phyloP scores from a whole-genome alignment of 2,329 filamentous ascomycete genomes.

The Alternaria hordeiaustralica region DNA sequence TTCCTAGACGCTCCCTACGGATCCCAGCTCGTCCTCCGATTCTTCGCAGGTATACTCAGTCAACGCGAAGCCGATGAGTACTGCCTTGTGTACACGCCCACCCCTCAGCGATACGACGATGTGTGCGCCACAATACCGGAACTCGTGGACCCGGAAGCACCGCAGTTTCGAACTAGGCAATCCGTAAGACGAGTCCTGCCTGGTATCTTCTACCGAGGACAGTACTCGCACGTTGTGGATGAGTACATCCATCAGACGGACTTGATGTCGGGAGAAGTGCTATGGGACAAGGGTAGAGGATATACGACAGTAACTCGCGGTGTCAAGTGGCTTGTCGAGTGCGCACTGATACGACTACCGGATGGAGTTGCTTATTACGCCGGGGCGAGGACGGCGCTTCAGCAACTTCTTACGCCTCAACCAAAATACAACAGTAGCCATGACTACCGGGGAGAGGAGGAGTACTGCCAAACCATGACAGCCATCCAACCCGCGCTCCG shows the following conservation, averaged over 20 bases:
- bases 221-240: not conserved
- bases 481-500: not conserved
- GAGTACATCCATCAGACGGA: not conserved
- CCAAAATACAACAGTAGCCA: not conserved
- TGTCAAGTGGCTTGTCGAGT: not conserved
- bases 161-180: not conserved
- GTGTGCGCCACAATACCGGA: not conserved
- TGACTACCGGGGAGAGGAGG: not conserved
- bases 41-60: not conserved
- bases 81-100: not conserved
- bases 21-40: not conserved
- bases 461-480: not conserved
- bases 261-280: not conserved
- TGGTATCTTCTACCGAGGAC: not conserved
- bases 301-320: not conserved
- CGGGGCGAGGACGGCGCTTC: not conserved
- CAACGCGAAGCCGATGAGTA: not conserved
- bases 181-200: not conserved
- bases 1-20: not conserved
- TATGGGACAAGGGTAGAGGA: not conserved
- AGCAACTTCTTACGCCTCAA: not conserved
- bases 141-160: not conserved
- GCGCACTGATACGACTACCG: not conserved
- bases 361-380: not conserved
- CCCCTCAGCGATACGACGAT: not conserved